Conservation (phyloP, 192 early-diverging fungal genomes). For the Phycomyces nitens region DNA sequence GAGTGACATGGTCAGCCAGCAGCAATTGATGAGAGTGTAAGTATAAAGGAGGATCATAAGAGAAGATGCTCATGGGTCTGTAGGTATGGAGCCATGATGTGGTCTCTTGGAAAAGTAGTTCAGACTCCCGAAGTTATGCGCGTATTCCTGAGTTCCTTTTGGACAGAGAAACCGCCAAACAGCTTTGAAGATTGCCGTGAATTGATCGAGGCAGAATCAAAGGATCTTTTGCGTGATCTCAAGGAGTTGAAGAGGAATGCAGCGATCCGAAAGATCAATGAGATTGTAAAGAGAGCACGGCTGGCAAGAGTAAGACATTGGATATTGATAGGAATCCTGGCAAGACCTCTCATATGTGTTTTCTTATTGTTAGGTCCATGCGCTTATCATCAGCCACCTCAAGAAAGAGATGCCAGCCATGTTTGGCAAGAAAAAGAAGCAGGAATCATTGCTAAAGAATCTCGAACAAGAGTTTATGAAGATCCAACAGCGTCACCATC, state of each 20-base stretch:
- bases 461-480: conserved; percentile 64
- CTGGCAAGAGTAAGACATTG: conserved; percentile 48
- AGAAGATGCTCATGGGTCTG: too few relatives aligned
- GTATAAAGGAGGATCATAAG: neutral
- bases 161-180: conserved; percentile 63
- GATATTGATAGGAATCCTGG: too few relatives aligned
- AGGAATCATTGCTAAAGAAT: conserved; percentile 65
- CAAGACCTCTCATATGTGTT: too few relatives aligned
- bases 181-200: conserved; percentile 62
- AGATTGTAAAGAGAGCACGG: conserved; percentile 80
- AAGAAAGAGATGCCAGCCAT: conserved; percentile 73
- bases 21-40: conserved; percentile 83
- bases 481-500: conserved; percentile 63
- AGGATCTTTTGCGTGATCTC: conserved; percentile 69
- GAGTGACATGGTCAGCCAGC: conserved; percentile 76
- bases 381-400: conserved; percentile 74
- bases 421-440: conserved; percentile 73
- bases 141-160: conserved; percentile 77
- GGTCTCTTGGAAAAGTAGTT: conserved; percentile 84
- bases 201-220: conserved; percentile 65
- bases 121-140: conserved; percentile 79
- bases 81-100: conserved; percentile 85
- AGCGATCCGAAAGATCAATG: conserved; percentile 77
- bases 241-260: conserved; percentile 69
- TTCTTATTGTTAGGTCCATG: conserved; percentile 55